A percentile compares a stretch with the other conserved stretches of the same genome.
Evolutionary conservation across 495 filamentous ascomycete species (phyloP).

Genomic region (Entonaema liquescens): DNA sequence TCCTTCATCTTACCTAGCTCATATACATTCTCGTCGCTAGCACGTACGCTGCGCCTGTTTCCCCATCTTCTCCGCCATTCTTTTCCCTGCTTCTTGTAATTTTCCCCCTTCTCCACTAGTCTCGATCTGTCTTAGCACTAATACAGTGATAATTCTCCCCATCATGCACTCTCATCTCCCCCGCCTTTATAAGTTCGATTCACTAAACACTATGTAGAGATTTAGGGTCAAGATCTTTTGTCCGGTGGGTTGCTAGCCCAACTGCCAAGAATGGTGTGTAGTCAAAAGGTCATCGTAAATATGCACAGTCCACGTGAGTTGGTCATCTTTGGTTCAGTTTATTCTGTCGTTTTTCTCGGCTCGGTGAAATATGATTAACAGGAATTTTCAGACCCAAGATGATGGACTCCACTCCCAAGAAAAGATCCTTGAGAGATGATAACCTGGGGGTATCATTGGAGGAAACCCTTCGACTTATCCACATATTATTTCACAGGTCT

Average conservation of each 20-base stretch:
- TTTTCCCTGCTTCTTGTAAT: conserved; percentile 12
- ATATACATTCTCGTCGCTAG: conserved; percentile 5
- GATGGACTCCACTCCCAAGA: conserved; percentile 19
- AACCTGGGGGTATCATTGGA: conserved; percentile 19
- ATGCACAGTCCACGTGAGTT: conserved; percentile 6
- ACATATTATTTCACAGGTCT: conserved; percentile 4
- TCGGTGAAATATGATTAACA: conserved; percentile 36
- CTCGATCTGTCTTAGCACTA: conserved; percentile 14
- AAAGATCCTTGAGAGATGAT: conserved; percentile 6
- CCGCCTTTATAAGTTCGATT: not conserved
- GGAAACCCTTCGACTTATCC: conserved; percentile 5
- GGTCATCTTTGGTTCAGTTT: not conserved
- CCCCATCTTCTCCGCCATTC: conserved; percentile 26
- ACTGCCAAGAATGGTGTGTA: not conserved
- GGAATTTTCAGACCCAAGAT: conserved; percentile 16
- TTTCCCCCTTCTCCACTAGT: conserved; percentile 3
- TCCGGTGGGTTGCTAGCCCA: conserved; percentile 3
- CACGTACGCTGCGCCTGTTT: conserved; percentile 9
- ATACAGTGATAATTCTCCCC: not conserved
- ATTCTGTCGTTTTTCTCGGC: conserved; percentile 4
- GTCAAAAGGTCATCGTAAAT: not conserved
- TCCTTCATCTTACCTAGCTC: conserved; percentile 28
- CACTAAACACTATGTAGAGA: not conserved
- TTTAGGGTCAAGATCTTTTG: conserved; percentile 1
- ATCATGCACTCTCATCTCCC: not conserved